Conservation (phyloP, 2,329 filamentous ascomycete species). For the Calonectria hongkongensis region DNA sequence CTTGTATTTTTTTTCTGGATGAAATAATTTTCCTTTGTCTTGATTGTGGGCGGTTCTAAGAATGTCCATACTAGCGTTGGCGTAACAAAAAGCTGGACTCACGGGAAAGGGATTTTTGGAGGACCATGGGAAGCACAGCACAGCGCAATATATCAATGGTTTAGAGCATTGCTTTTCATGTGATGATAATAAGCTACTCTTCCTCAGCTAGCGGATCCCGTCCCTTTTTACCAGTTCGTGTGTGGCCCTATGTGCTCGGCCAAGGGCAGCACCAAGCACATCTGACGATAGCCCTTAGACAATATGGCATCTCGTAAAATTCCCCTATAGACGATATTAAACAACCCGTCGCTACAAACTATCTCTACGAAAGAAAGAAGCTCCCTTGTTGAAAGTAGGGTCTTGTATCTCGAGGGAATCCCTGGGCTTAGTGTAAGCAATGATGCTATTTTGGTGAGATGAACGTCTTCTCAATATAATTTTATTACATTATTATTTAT, state of each 20-base stretch:
- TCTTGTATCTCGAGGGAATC: too few relatives aligned
- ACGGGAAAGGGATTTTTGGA: conserved; percentile 35
- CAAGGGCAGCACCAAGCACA: not conserved
- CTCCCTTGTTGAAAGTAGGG: too few relatives aligned
- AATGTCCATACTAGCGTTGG: conserved; percentile 57
- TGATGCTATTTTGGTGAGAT: too few relatives aligned
- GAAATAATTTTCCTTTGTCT: conserved; percentile 40
- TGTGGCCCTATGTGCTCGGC: not conserved
- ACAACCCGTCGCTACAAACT: too few relatives aligned
- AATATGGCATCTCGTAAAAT: not conserved
- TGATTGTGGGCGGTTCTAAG: conserved; percentile 45
- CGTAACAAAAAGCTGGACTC: conserved; percentile 54
- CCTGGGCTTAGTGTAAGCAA: too few relatives aligned
- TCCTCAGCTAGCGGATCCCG: conserved; percentile 7
- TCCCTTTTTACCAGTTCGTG: not conserved
- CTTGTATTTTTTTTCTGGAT: conserved; percentile 30
- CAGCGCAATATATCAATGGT: conserved; percentile 32
- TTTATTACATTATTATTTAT: too few relatives aligned
- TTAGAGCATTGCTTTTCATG: conserved; percentile 14
- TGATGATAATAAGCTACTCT: not conserved
- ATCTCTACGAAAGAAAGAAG: too few relatives aligned
- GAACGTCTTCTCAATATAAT: too few relatives aligned
- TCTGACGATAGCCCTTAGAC: not conserved
- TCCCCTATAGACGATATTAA: not conserved
- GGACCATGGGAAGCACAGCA: conserved; percentile 41